These are phyloP conservation scores for Aspergillus bombycis DNA, from an alignment of 2,329 filamentous ascomycete species.

Conservation along the genomic window DNA sequence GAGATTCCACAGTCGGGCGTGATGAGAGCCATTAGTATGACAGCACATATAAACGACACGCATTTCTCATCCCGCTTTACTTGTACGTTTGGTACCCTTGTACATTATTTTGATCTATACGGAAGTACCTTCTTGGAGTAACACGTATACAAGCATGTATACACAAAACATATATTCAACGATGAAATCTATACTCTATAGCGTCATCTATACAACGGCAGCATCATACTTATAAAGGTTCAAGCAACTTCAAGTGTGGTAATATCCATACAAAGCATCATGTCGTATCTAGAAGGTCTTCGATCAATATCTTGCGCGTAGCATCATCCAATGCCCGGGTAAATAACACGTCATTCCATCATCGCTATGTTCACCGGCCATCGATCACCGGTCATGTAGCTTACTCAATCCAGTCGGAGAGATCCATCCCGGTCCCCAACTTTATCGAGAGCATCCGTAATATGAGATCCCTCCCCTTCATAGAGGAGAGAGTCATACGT, in stretches of 20 bases:
- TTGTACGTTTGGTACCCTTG: neutral
- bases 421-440: conserved; percentile 23
- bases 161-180: neutral
- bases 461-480: conserved; percentile 35
- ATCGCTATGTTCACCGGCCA: neutral
- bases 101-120: neutral
- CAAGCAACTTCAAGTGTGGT: neutral
- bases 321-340: too few relatives aligned
- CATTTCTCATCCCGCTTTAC: neutral
- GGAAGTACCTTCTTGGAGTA: neutral
- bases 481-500: conserved; percentile 32
- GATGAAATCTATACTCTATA: neutral
- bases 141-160: neutral
- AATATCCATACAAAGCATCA: neutral
- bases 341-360: neutral
- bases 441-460: conserved; percentile 31
- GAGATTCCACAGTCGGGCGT: too few relatives aligned
- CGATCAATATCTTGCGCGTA: neutral
- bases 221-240: neutral
- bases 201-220: neutral
- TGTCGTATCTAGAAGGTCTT: neutral
- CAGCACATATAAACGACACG: neutral
- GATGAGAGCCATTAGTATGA: neutral
- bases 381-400: neutral
- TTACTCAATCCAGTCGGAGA: conserved; percentile 27